Conservation (phyloP, 495 filamentous ascomycete genomes). For the Penicillium roqueforti region DNA sequence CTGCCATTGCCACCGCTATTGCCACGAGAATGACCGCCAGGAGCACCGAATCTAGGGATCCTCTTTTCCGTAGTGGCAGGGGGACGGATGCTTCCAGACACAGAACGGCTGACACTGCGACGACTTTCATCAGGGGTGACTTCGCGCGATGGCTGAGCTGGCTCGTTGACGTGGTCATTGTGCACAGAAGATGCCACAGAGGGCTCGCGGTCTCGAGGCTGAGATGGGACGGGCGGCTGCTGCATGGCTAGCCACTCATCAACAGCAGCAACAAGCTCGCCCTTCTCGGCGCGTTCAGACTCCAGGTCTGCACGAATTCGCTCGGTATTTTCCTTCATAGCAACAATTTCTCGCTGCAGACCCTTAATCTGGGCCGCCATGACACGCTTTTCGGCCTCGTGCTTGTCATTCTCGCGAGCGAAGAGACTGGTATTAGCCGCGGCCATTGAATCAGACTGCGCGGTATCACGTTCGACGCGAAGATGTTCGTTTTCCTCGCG, state of each 20-base stretch:
- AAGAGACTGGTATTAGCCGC: conserved; percentile 41
- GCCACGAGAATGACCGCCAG: conserved; percentile 32
- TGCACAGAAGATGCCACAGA: conserved; percentile 21
- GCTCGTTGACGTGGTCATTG: conserved; percentile 12
- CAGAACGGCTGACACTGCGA: conserved; percentile 26
- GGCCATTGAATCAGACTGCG: conserved; percentile 51
- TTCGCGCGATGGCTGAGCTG: conserved; percentile 16
- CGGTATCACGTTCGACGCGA: conserved; percentile 57
- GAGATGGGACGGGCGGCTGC: conserved; percentile 22
- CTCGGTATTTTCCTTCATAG: conserved; percentile 61
- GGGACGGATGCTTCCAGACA: conserved; percentile 33
- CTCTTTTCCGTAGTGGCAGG: conserved; percentile 34
- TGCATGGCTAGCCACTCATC: conserved; percentile 79
- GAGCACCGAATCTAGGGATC: conserved; percentile 30
- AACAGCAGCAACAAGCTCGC: conserved; percentile 84
- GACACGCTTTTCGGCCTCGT: conserved; percentile 46
- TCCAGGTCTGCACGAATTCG: conserved; percentile 60
- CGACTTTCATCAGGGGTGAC: conserved; percentile 20
- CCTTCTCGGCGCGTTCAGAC: conserved; percentile 84
- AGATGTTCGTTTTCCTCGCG: conserved; percentile 71
- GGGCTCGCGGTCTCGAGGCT: conserved; percentile 13
- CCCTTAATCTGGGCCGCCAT: conserved; percentile 65
- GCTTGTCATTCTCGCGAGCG: conserved; percentile 44
- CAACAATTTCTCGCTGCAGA: conserved; percentile 61
- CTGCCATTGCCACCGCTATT: conserved; percentile 38